Percentiles rank a stretch among this genome's conserved stretches.
Conservation (phyloP, 2,329 filamentous ascomycete species). For the Penicillium sp. region DNA sequence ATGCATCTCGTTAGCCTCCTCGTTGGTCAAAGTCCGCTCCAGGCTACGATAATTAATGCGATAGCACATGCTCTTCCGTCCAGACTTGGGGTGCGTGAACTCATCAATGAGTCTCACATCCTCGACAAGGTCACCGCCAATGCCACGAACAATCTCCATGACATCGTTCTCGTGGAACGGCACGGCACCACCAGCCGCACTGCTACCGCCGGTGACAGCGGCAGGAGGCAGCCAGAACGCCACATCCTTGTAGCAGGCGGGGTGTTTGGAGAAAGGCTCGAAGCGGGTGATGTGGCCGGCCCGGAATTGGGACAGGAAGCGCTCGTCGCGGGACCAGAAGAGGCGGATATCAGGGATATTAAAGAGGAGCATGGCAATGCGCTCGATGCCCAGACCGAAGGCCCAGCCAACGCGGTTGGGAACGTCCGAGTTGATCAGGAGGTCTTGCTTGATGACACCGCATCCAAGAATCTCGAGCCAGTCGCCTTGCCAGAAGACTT, state of each 20-base stretch:
- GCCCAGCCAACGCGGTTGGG: slow-evolving; percentile 84
- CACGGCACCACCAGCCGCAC: slow-evolving; percentile 40
- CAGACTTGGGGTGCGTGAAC: slow-evolving; percentile 85
- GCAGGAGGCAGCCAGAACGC: slow-evolving; percentile 78
- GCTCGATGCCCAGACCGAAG: slow-evolving; percentile 90
- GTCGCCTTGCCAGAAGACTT: slow-evolving; percentile 90
- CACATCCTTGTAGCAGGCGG: slow-evolving; percentile 86
- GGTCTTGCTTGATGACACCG: slow-evolving; percentile 80
- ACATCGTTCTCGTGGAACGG: slow-evolving; percentile 91
- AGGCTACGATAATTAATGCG: slow-evolving; percentile 91
- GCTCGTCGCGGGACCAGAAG: slow-evolving; percentile 85
- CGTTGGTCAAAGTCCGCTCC: slow-evolving; percentile 84
- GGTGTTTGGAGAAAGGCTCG: slow-evolving; percentile 86
- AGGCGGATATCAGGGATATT: slow-evolving; percentile 94
- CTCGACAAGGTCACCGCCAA: slow-evolving; percentile 82
- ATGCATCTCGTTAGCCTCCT: slow-evolving; percentile 77
- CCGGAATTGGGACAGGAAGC: slow-evolving; percentile 84
- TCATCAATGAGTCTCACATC: slow-evolving; percentile 82
- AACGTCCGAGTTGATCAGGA: slow-evolving; percentile 76
- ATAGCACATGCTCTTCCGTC: slow-evolving; percentile 83
- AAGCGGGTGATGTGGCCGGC: slow-evolving; percentile 63
- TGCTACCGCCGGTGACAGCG: slow-evolving; percentile 38
- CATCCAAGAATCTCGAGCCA: slow-evolving; percentile 98
- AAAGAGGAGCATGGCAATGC: slow-evolving; percentile 97
- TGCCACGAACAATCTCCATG: slow-evolving; percentile 88